Evolutionary conservation across 228 moss, liverwort and hornwort genomes (phyloP).

Genomic region (Sphagnum fallax): DNA sequence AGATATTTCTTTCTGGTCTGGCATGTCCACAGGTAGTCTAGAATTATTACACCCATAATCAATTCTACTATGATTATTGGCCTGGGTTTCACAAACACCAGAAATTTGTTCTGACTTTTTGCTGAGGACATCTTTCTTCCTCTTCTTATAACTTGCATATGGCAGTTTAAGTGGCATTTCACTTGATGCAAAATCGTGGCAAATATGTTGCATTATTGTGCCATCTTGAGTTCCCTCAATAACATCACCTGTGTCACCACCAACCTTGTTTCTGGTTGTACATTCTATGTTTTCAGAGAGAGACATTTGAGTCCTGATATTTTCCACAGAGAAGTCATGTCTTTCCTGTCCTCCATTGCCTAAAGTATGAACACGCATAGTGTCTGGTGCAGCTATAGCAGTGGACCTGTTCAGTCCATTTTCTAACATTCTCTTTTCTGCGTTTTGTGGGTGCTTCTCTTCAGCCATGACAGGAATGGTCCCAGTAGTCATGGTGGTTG

Average conservation of each 20-base stretch:
- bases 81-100: no score
- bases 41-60: no score
- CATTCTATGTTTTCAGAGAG: constrained; percentile 31
- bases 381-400: constrained; percentile 29
- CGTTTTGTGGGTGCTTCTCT: no score
- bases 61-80: no score
- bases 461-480: no score
- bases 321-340: constrained; percentile 24
- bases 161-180: constrained; percentile 15
- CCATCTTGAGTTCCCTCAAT: constrained; percentile 3
- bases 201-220: constrained; percentile 1
- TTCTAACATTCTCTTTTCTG: no score
- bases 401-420: no score
- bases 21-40: no score
- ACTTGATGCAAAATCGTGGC: constrained; percentile 5
- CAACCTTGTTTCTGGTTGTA: constrained; percentile 19
- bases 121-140: constrained; percentile 5
- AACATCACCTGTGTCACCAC: constrained; percentile 11
- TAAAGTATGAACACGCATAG: constrained; percentile 16
- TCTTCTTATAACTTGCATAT: constrained; percentile 15
- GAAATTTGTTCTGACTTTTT: no score
- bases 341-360: constrained; percentile 18
- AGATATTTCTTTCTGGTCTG: no score
- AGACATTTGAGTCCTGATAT: constrained; percentile 43
- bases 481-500: background rate